Conservation (phyloP, 2,329 filamentous ascomycete species). For the Plenodomus biglobosus region DNA sequence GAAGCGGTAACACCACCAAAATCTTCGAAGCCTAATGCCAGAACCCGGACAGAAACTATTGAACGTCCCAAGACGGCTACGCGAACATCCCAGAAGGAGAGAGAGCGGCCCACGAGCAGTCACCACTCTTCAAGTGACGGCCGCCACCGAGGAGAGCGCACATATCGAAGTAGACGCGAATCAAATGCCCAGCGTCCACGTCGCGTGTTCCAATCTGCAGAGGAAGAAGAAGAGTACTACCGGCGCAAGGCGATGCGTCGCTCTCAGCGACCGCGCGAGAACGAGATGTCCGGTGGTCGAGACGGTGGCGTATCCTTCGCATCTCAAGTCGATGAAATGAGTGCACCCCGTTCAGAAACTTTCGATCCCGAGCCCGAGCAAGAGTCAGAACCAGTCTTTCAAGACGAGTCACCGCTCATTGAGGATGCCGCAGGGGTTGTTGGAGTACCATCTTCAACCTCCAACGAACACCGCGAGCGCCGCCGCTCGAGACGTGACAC, state of each 20-base stretch:
- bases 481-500: slow-evolving; percentile 28
- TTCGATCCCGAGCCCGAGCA: slow-evolving; percentile 19
- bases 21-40: slow-evolving; percentile 24
- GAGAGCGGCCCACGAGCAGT: slow-evolving; percentile 28
- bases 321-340: slow-evolving; percentile 18
- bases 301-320: slow-evolving; percentile 28
- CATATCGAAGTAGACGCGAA: slow-evolving; percentile 34
- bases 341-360: slow-evolving; percentile 22
- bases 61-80: slow-evolving; percentile 18
- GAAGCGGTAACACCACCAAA: slow-evolving; percentile 31
- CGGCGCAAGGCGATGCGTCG: slow-evolving; percentile 35
- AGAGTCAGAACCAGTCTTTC: slow-evolving; percentile 8
- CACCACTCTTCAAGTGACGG: slow-evolving; percentile 38
- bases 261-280: slow-evolving; percentile 25
- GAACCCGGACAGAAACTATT: slow-evolving; percentile 29
- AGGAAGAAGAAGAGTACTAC: slow-evolving; percentile 40
- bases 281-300: slow-evolving; percentile 32
- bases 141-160: slow-evolving; percentile 33
- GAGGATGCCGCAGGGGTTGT: slow-evolving; percentile 33
- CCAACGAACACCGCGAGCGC: slow-evolving; percentile 31
- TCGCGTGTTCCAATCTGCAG: slow-evolving; percentile 27
- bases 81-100: slow-evolving; percentile 22
- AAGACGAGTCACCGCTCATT: slow-evolving; percentile 16
- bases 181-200: slow-evolving; percentile 28
- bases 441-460: slow-evolving; percentile 31